phyloP scores from a whole-genome alignment of 257 asterid genomes.

The Petrea volubilis region DNA sequence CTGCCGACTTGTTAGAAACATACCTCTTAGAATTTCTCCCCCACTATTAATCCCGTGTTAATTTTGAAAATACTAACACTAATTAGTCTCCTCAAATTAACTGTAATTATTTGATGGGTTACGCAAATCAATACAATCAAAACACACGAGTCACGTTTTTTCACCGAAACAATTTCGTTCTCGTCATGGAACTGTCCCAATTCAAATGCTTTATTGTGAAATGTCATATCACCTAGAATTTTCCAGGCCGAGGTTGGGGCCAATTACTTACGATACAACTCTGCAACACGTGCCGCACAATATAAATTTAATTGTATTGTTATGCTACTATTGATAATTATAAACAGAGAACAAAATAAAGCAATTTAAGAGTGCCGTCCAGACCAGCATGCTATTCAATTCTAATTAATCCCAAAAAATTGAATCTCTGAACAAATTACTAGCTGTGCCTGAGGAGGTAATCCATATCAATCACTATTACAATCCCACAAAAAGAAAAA shows the following conservation, averaged over 20 bases:
- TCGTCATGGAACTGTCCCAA: slow-evolving; percentile 27
- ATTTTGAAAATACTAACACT: too few relatives aligned
- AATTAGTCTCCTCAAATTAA: too few relatives aligned
- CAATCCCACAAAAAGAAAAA: too few relatives aligned
- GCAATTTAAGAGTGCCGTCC: background rate
- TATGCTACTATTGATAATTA: background rate
- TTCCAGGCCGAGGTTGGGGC: background rate
- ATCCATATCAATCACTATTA: too few relatives aligned
- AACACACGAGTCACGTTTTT: slow-evolving; percentile 1
- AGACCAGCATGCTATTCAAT: slow-evolving; percentile 1
- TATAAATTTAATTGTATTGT: background rate
- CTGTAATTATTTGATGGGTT: background rate
- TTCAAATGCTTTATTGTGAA: slow-evolving; percentile 30
- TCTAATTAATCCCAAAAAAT: slow-evolving; percentile 31
- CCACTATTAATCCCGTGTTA: too few relatives aligned
- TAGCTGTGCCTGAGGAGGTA: too few relatives aligned
- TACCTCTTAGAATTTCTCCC: background rate
- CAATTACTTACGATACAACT: background rate
- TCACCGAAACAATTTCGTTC: slow-evolving; percentile 10
- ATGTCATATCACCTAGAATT: slow-evolving; percentile 34
- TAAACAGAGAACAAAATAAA: background rate
- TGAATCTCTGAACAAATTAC: too few relatives aligned
- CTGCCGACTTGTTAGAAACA: background rate
- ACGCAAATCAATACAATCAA: background rate
- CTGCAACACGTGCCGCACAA: slow-evolving; percentile 23